phyloP scores from a whole-genome alignment of 1,284 basidiomycete genomes.

The Coriolopsis trogii region DNA sequence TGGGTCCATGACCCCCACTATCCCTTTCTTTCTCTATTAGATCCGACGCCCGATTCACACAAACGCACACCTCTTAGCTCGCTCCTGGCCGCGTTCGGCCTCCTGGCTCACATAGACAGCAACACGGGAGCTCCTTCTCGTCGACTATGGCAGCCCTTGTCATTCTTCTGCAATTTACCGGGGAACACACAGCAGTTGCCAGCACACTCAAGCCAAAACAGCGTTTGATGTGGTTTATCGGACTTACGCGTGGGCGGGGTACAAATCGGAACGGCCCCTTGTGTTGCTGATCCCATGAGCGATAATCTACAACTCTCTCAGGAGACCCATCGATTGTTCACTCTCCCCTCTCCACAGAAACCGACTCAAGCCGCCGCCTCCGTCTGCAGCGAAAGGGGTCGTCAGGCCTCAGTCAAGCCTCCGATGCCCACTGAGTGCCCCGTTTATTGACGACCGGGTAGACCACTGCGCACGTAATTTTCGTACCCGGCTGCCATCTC shows the following conservation, averaged over 20 bases:
- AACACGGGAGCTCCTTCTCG: not conserved
- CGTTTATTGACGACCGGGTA: too few species aligned
- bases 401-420: not conserved
- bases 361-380: not conserved
- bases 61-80: conserved; percentile 25
- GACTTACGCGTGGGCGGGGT: conserved; percentile 22
- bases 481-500: not conserved
- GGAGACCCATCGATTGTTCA: conserved; percentile 5
- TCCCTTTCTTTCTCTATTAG: conserved; percentile 36
- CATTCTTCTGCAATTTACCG: conserved; percentile 19
- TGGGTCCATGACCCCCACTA: conserved; percentile 38
- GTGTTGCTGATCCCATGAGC: conserved; percentile 16
- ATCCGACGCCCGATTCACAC: conserved; percentile 32
- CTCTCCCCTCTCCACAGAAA: not conserved
- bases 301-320: conserved; percentile 6
- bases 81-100: too few species aligned
- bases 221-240: conserved; percentile 27
- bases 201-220: conserved; percentile 24
- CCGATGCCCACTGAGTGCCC: too few species aligned
- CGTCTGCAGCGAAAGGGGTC: too few species aligned
- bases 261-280: conserved; percentile 19
- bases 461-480: conserved; percentile 1
- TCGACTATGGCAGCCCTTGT: conserved; percentile 5
- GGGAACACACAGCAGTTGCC: conserved; percentile 8
- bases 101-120: conserved; percentile 3